A percentile compares a stretch with the other conserved stretches of the same genome.
Conservation (phyloP, 2,329 filamentous ascomycete genomes). For the Venturia oleaginea region DNA sequence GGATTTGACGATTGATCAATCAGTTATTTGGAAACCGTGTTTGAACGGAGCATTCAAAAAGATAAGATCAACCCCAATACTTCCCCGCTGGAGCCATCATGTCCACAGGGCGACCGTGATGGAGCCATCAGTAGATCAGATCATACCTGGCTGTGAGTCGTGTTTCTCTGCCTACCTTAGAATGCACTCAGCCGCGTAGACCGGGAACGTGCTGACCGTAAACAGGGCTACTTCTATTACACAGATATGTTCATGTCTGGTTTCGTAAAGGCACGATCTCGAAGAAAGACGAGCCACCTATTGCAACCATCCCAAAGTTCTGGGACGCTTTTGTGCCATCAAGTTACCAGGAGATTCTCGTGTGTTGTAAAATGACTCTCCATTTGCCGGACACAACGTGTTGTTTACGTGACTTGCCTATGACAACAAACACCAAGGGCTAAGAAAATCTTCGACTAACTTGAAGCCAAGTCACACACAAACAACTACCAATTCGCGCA, state of each 20-base stretch:
- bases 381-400: neutral
- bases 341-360: neutral
- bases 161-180: neutral
- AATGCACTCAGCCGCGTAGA: neutral
- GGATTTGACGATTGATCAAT: slow-evolving; percentile 14
- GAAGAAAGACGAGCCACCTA: neutral
- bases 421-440: neutral
- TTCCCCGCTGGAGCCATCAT: neutral
- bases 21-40: neutral
- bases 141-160: neutral
- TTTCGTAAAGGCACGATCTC: neutral
- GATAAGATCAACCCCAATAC: neutral
- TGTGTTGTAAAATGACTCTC: neutral
- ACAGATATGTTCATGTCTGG: neutral
- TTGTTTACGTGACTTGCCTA: slow-evolving; percentile 4
- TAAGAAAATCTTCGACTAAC: neutral
- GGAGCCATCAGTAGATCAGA: neutral
- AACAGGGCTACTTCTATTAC: neutral
- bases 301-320: neutral
- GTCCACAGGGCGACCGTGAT: neutral
- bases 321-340: neutral
- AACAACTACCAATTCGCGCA: neutral
- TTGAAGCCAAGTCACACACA: neutral
- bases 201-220: neutral
- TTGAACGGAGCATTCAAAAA: neutral